phyloP scores from a whole-genome alignment of 2,329 filamentous ascomycete genomes.

The Alternaria solani region DNA sequence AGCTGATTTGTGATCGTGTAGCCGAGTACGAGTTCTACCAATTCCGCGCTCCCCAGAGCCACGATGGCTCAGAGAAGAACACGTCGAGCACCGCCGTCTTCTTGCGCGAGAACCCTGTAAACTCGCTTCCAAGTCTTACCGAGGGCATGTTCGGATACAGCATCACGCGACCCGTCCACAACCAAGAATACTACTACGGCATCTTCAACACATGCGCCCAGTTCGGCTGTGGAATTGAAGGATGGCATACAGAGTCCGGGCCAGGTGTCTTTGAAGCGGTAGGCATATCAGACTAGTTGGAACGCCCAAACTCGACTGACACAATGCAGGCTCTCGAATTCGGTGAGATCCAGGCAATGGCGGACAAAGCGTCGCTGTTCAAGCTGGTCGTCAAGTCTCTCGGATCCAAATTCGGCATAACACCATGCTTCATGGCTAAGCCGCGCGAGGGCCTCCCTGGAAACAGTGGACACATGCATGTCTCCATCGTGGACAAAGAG shows the following conservation, averaged over 20 bases:
- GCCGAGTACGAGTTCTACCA: conserved; percentile 97
- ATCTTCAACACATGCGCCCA: conserved; percentile 81
- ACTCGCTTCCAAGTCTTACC: conserved; percentile 79
- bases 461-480: conserved; percentile 95
- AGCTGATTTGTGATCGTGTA: conserved; percentile 51
- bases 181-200: conserved; percentile 91
- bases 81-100: conserved; percentile 76
- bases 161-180: conserved; percentile 83
- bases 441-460: conserved; percentile 89
- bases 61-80: conserved; percentile 63
- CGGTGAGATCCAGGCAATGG: conserved; percentile 86
- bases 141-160: conserved; percentile 98
- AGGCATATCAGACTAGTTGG: conserved; percentile 24
- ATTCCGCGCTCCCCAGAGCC: conserved; percentile 72
- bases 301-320: conserved; percentile 20
- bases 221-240: conserved; percentile 85
- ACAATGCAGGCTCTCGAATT: conserved; percentile 81
- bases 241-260: conserved; percentile 95
- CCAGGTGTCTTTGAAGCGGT: conserved; percentile 95
- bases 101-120: conserved; percentile 74
- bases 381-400: conserved; percentile 94
- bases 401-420: conserved; percentile 86
- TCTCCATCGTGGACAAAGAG: conserved; percentile 82
- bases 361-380: conserved; percentile 89
- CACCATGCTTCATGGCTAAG: conserved; percentile 98